Percentiles rank a stretch among this genome's conserved stretches.
Evolutionary conservation across 2,329 filamentous ascomycete genomes (phyloP).

Genomic region (Pseudogymnoascus pannorum): DNA sequence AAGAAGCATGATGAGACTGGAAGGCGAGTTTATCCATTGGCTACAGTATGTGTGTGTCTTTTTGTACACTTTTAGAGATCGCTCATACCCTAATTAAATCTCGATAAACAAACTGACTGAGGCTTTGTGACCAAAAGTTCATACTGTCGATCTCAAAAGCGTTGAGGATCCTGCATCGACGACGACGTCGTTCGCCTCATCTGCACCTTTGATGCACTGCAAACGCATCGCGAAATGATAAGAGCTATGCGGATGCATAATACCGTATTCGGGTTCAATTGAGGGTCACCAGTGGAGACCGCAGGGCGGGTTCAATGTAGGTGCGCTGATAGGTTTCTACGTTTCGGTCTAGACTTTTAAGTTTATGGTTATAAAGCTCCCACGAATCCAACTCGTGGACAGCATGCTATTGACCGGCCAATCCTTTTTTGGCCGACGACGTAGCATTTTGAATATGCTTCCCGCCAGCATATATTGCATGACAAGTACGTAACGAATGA

Average conservation of each 20-base stretch:
- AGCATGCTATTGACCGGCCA: background rate
- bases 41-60: constrained; percentile 6
- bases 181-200: background rate
- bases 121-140: constrained; percentile 2
- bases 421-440: background rate
- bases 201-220: constrained; percentile 4
- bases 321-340: background rate
- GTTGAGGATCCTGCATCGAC: background rate
- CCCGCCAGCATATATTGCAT: background rate
- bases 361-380: background rate
- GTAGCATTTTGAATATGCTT: background rate
- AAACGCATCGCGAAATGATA: background rate
- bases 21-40: constrained; percentile 7
- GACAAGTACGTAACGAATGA: background rate
- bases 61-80: constrained; percentile 8
- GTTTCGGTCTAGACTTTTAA: background rate
- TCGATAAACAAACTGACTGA: constrained; percentile 6
- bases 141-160: background rate
- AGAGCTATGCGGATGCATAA: background rate
- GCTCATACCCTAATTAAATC: constrained; percentile 8
- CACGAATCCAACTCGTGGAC: background rate
- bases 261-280: background rate
- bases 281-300: background rate
- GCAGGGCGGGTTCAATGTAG: background rate
- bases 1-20: constrained; percentile 2